Base-by-base conservation (phyloP, 2,329 filamentous ascomycete genomes). In the Zasmidium citrigriseum region DNA sequence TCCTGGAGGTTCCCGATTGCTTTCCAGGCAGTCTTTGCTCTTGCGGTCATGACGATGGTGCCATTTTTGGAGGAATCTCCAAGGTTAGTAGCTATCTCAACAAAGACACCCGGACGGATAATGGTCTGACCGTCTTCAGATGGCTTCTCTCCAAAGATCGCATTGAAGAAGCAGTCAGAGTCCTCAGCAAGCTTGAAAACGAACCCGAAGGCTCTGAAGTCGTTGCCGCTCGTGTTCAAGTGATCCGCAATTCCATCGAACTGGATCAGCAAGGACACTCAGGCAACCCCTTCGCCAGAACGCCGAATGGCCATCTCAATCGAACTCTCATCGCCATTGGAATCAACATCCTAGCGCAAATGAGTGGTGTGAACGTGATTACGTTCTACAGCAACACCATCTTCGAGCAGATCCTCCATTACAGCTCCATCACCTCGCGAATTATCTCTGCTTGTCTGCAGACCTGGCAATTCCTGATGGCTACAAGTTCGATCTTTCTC, bases 1-100 rank as follows among this genome's bases (percentile, higher is more conserved):
- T 60, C 54, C 48, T 68, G 49, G 44, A 22, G 55, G 7, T 77
- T 77, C 44, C 76, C 76, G 1, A 72, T 78, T 25, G 74, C 75
- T 1, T 76, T 79, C 59, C 76, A 78, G 64, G 73, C 73, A 2
- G 62, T 80, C 5, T 79, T 79, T 11, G 75, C 76, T 0, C 46
- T 78, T 11, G 57, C 75, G 4, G 68, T 78, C 4, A 58, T 69
- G 27, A 59, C 56, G 48, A 58, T 66, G 46, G 58, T 76, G 51
- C 73, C 70, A 46, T 71, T 71, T 57, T 61, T 76, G 2, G 59
- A 62, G 45, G 68, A 70, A 46, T 66, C 63, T 2, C 68, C 68
- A 5, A 56, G 68, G 21, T 50, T n/a, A n/a, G 14, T 45, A n/a
- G n/a, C n/a, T n/a, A n/a, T n/a, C n/a, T n/a, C n/a, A n/a, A n/a